These are phyloP conservation scores for Podaxis mareebaensis DNA, from an alignment of 768 basidiomycete genomes.

Conservation along the genomic window DNA sequence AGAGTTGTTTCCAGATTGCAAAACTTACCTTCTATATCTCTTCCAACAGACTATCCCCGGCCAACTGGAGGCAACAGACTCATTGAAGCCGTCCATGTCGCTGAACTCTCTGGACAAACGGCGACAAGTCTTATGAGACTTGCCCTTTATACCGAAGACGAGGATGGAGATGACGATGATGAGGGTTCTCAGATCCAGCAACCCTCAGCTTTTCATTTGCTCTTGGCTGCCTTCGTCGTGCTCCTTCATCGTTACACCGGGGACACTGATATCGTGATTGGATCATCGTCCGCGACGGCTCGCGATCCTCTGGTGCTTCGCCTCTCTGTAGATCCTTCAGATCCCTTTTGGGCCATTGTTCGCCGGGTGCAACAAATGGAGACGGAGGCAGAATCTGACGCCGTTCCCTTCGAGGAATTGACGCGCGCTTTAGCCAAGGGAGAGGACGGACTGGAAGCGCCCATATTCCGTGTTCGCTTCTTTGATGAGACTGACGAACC, in stretches of 20 bases:
- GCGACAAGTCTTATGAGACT: constrained; percentile 82
- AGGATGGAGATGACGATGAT: constrained; percentile 50
- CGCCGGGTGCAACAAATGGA: constrained; percentile 84
- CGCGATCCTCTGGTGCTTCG: constrained; percentile 84
- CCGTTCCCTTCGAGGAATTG: constrained; percentile 78
- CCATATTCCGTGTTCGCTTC: constrained; percentile 93
- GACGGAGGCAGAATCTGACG: constrained; percentile 78
- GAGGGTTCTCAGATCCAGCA: constrained; percentile 36
- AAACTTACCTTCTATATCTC: constrained; percentile 83
- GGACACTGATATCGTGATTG: constrained; percentile 91
- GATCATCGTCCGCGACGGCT: constrained; percentile 76
- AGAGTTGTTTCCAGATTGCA: constrained; percentile 68
- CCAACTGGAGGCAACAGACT: constrained; percentile 71
- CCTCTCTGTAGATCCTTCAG: constrained; percentile 77
- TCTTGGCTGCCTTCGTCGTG: constrained; percentile 89
- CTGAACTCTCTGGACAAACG: constrained; percentile 72
- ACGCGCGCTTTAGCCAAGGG: constrained; percentile 65
- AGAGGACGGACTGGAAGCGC: constrained; percentile 59
- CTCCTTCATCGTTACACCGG: constrained; percentile 94
- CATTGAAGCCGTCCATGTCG: constrained; percentile 80
- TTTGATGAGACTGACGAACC: constrained; percentile 87
- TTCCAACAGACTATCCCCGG: constrained; percentile 96
- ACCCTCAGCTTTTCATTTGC: constrained; percentile 88
- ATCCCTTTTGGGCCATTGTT: constrained; percentile 89
- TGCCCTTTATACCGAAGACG: constrained; percentile 67